phyloP scores from a whole-genome alignment of 768 basidiomycete genomes.

The Russula sp. region DNA sequence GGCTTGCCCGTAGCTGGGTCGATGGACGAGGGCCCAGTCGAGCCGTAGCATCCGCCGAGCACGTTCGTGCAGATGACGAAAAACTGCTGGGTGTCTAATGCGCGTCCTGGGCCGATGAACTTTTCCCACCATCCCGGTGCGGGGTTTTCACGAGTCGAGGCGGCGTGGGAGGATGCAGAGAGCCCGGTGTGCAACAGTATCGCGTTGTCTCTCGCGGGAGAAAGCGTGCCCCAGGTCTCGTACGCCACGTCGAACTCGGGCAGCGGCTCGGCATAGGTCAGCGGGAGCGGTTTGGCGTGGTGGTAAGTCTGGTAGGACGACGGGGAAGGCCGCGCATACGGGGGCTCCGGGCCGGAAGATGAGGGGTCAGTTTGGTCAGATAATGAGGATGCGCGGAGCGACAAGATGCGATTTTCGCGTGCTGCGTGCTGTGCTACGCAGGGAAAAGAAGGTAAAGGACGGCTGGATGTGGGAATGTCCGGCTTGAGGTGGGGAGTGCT shows the following conservation, averaged over 20 bases:
- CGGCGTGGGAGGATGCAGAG: slow-evolving; percentile 93
- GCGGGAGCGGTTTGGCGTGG: slow-evolving; percentile 53
- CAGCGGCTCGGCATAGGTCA: slow-evolving; percentile 53
- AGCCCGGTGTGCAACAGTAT: slow-evolving; percentile 96
- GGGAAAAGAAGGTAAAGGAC: slow-evolving; percentile 41
- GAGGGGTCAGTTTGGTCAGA: slow-evolving; percentile 22
- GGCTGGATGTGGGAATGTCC: not conserved
- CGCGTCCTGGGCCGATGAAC: slow-evolving; percentile 93
- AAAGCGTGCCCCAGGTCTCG: slow-evolving; percentile 95
- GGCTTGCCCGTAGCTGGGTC: slow-evolving; percentile 61
- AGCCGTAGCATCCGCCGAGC: slow-evolving; percentile 95
- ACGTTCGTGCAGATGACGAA: slow-evolving; percentile 96
- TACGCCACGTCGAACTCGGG: slow-evolving; percentile 85
- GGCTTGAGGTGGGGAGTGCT: not conserved
- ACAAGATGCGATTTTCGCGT: slow-evolving; percentile 52
- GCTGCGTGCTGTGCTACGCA: slow-evolving; percentile 81
- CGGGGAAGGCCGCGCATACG: slow-evolving; percentile 76
- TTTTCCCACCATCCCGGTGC: slow-evolving; percentile 97
- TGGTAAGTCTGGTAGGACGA: slow-evolving; percentile 65
- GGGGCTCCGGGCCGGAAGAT: slow-evolving; percentile 69
- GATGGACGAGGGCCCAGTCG: slow-evolving; percentile 86
- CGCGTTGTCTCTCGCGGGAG: slow-evolving; percentile 70
- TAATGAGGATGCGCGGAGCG: slow-evolving; percentile 16
- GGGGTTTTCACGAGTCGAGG: slow-evolving; percentile 69
- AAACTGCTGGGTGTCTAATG: slow-evolving; percentile 88